Evolutionary conservation across 305 asterid genomes (phyloP).

Genomic region (Fraxinus angustifolia): DNA sequence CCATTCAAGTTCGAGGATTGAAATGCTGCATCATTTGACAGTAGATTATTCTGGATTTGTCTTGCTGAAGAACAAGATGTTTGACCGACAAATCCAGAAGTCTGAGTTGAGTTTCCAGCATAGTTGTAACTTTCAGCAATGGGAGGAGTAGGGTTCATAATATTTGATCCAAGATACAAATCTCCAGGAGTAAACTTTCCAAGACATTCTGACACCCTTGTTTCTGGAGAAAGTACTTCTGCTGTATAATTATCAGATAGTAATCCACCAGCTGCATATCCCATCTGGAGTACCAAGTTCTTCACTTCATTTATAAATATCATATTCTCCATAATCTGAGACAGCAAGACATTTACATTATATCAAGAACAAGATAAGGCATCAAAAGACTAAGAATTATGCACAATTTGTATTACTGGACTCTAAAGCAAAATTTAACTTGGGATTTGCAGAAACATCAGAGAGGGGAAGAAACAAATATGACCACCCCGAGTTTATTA

Average conservation of each 20-base stretch:
- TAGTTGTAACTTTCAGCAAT: conserved; percentile 26
- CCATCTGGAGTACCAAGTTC: conserved; percentile 59
- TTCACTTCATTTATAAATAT: conserved; percentile 63
- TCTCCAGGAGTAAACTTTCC: conserved; percentile 33
- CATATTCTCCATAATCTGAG: conserved; percentile 68
- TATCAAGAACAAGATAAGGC: not conserved
- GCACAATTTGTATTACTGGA: not conserved
- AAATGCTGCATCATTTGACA: conserved; percentile 31
- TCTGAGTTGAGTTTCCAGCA: conserved; percentile 20
- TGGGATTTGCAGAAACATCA: not conserved
- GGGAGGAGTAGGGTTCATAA: conserved; percentile 27
- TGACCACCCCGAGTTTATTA: not conserved
- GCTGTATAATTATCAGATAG: conserved; percentile 45
- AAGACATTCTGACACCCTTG: conserved; percentile 36
- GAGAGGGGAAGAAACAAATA: not conserved
- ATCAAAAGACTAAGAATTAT: not conserved
- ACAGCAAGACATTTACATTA: conserved; percentile 13
- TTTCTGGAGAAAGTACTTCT: conserved; percentile 38
- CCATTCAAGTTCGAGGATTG: conserved; percentile 25
- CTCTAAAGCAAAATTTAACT: not conserved
- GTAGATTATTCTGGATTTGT: conserved; percentile 29
- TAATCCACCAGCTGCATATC: conserved; percentile 56
- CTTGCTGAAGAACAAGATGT: conserved; percentile 31
- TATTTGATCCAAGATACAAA: conserved; percentile 31
- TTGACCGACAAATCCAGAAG: conserved; percentile 25